Evolutionary conservation across 257 asterid species (phyloP).

Genomic region (Datura wrightii): DNA sequence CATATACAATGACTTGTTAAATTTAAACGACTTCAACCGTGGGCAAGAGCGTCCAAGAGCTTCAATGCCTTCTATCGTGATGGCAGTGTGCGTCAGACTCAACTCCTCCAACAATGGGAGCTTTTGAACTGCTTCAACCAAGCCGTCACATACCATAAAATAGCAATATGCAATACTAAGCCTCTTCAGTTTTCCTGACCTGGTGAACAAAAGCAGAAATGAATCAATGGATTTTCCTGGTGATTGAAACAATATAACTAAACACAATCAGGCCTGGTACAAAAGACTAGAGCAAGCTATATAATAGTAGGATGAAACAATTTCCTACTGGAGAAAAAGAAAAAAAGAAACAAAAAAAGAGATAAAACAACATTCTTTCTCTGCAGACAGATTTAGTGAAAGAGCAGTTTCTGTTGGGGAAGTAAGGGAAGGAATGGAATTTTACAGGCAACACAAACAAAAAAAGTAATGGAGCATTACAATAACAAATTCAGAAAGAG

Average conservation of each 20-base stretch:
- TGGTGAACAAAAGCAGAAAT: no score
- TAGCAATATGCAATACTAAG: not conserved
- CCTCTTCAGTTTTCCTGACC: not conserved
- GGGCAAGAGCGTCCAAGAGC: no score
- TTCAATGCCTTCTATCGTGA: no score
- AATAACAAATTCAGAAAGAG: not conserved
- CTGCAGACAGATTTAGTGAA: not conserved
- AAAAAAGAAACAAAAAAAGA: not conserved
- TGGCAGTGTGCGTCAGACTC: no score
- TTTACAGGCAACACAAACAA: conserved; percentile 12
- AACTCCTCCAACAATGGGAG: no score
- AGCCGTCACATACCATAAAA: no score
- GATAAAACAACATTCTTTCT: not conserved
- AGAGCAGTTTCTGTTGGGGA: not conserved
- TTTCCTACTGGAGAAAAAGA: not conserved
- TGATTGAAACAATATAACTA: not conserved
- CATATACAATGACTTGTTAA: no score
- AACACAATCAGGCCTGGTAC: not conserved
- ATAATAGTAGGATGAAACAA: not conserved
- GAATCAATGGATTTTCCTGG: not conserved
- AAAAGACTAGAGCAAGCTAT: not conserved
- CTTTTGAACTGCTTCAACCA: no score
- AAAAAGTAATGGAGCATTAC: not conserved
- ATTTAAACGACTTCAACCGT: no score
- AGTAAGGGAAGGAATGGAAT: not conserved